Base-by-base conservation (phyloP, 2,329 filamentous ascomycete species). In the Scedosporium boydii region DNA sequence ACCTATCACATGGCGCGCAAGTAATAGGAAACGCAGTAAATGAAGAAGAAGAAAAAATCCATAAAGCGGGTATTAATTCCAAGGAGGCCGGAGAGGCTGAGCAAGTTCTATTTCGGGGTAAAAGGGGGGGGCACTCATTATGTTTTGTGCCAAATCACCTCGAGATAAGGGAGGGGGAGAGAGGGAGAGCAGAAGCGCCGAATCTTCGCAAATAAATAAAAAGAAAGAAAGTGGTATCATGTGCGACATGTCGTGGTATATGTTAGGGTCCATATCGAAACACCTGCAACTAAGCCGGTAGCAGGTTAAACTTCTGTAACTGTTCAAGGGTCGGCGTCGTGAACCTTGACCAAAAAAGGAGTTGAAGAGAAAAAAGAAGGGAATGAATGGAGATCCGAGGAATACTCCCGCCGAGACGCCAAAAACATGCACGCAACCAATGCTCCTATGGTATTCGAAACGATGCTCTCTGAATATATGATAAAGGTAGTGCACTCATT, bases 1-100 rank as follows among this genome's bases (percentile, higher is more conserved):
- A 38, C 34, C 34, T 6, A 38, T 4, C 1, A 14, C 34, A 4
- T 38, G 34, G 34, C 10, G 34, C 34, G 34, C 10, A 38, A 14
- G 27, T 23, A 7, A 46, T 46, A 18, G 21, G 2, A 23, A 21
- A 48, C 3, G 21, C 6, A n/a, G 7, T 18, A 26, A 23, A 23
- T 55, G 51, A 16, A 14, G 23, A 23, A 26, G 6, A 48, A 59
- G n/a, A 62, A 63, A 46, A 56, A 61, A 16, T n/a, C 63, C 10
- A 62, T 62, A 58, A 66, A 64, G 63, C 57, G 64, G 60, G 63
- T 64, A 61, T 60, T 64, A 65, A 68, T 42, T 57, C 46, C 57
- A 55, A 48, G 56, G 61, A 9, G 26, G 23, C 51, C 51, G 51
- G 23, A 29, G 51, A 23, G 51, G 51, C 18, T 23, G 51, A 4